A percentile compares a stretch with the other conserved stretches of the same genome.
Conservation (phyloP, 768 basidiomycete species). For the Leccinum obscurum region DNA sequence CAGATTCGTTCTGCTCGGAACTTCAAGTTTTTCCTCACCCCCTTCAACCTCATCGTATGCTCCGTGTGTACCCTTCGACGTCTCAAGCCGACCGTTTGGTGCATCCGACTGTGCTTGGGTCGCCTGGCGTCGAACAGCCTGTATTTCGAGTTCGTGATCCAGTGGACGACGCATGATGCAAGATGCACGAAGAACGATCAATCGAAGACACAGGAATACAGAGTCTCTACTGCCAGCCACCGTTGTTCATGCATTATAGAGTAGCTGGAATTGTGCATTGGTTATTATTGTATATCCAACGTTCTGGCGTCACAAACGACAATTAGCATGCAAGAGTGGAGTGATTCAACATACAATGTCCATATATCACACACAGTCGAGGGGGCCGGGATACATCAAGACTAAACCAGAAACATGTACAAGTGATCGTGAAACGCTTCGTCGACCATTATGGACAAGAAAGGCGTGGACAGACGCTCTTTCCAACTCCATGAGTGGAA, state of each 20-base stretch:
- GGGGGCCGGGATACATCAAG: not conserved
- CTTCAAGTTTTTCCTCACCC: too few species aligned
- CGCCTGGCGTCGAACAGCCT: too few species aligned
- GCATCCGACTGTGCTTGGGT: too few species aligned
- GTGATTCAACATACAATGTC: conserved; percentile 1
- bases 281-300: conserved; percentile 3
- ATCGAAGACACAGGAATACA: too few species aligned
- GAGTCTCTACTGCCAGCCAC: not conserved
- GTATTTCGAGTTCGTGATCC: too few species aligned
- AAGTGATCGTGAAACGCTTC: not conserved
- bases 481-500: too few species aligned
- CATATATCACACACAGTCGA: not conserved
- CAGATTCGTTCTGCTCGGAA: too few species aligned
- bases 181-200: too few species aligned
- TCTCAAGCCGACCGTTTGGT: too few species aligned
- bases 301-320: not conserved
- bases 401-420: not conserved
- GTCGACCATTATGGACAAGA: not conserved
- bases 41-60: too few species aligned
- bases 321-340: not conserved
- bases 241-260: not conserved
- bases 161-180: too few species aligned
- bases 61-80: too few species aligned
- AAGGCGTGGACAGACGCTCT: not conserved
- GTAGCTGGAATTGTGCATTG: not conserved